Base-by-base conservation (phyloP, 2,329 filamentous ascomycete species). In the Aureobasidium subglaciale region DNA sequence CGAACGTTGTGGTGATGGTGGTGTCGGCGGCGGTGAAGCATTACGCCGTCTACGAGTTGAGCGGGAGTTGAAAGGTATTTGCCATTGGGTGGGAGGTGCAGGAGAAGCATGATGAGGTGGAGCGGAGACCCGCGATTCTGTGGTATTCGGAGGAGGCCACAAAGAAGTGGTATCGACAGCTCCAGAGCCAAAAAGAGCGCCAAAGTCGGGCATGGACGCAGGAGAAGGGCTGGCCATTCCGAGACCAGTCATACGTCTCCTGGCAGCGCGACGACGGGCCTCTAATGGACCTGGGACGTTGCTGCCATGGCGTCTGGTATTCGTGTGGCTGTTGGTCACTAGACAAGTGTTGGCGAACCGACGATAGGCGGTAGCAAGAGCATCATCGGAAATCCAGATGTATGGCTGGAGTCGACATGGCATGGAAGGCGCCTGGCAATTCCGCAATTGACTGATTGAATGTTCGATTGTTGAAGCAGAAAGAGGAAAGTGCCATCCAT, bases 281-380 rank as follows among this genome's bases (percentile, higher is more conserved):
- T 85, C 82, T 70, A 85, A 71, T 63, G 82, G 82, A 2, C 82
- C 82, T 10, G 82, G 82, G 3, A 83, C 78, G 60, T 75, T 75
- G 71, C 81, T 83, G 61, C 79, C 81, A 76, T 81, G 72, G 59
- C 81, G 76, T 63, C 68, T 68, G 60, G 74, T 53, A 15, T 40
- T 18, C n/a, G 30, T 52, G 35, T 38, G 45, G 38, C 2, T 49
- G 42, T 27, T 37, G 73, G 58, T 75, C 37, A 68, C 65, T 59
- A 70, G 72, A 57, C 69, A 68, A 58, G 72, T 74, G 41, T 72
- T 75, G 53, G 73, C 70, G 67, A 81, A 82, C 22, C 75, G 73
- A 59, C 69, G 61, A 61, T 83, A 80, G 2, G 77, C 76, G 52
- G 70, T 68, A 22, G 71, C 67, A 13, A 86, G 73, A 22, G 79